Base-by-base conservation (phyloP, 306 rosid species). In the Sicyos baderoa region DNA sequence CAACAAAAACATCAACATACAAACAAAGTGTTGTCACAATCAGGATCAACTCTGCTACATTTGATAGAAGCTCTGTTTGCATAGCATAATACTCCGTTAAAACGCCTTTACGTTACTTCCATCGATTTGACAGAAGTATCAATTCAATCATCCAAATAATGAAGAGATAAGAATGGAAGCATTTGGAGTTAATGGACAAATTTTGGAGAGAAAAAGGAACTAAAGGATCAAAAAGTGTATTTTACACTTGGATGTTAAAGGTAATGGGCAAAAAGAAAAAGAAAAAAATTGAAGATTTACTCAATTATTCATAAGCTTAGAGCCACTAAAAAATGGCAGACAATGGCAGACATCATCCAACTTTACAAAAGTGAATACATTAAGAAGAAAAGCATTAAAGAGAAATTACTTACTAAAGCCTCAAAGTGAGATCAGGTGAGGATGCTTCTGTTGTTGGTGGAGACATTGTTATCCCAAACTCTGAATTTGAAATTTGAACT, bases 401-500 rank as follows among this genome's bases (percentile, higher is more conserved):
- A 50, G 10, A 62, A 62, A 37, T 37, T 62, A 62, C 29, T 64
- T 64, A 44, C 70, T 55, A 91, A 12, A 91, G 97, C 83, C 78
- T 91, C 56, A 91, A 76, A 76, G 87, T 88, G 56, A 91, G 96
- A 85, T 91, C 96, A 56, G 96, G 94, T 6, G 79, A 76, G 21
- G 86, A 66, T 16, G 87, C n/a, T 67, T 78, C 76, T 61, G 84
- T 81, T 21, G 10, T 86, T 3, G 78, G 77, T 12, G 87, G 77
- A 78, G 80, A n/a, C 58, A 50, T 45, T 64, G 59, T 64, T 79
- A 70, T 18, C 21, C 62, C 84, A 51, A 77, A 42, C 75, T 72
- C 81, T 73, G 79, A 27, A 40, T 59, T 74, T 42, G 69, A 40
- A 17, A 2, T 45, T 65, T 65, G 54, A 44, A 49, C 17, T 65